Evolutionary conservation across 1,139 yeast species (phyloP), one percentile per base, ranked within the genome.

Genomic region (Magnusiomyces sp.): DNA sequence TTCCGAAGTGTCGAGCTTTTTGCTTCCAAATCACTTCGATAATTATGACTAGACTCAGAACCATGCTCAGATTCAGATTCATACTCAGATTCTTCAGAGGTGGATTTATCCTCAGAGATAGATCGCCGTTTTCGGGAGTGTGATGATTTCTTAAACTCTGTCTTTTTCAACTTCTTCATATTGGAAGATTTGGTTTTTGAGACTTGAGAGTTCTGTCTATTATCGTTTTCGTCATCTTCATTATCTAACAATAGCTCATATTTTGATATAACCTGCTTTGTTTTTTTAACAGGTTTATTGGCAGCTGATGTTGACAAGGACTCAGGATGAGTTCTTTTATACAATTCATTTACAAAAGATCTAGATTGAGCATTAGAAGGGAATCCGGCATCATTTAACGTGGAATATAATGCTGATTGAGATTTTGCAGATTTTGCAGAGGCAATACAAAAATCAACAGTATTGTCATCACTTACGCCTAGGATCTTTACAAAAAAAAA

Each of bases 391-490:
- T 55, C 57, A 7, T 49, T 56, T 46, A 66, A 51, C n/a, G 59
- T 59, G 14, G 38, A 29, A 13, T 50, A 54, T 46, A 66, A 53
- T 31, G 59, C 54, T 2, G 41, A 44, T 2, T 54, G 50, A 2
- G 59, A 54, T 33, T 57, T 58, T 19, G 67, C 58, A 4, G 64
- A 48, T 45, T 55, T 53, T 19, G 66, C 67, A n/a, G 65, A 52
- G 5, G 63, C 63, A 27, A 61, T 49, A 47, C 66, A 63, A 43
- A 56, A 62, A 32, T 61, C 66, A 29, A 62, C 63, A 5, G 62
- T 54, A 11, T 59, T 54, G 43, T 63, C 67, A 52, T 63, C 67
- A 23, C 58, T 54, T 2, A 62, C 62, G 1, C 66, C 67, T 40
- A 60, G 49, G 31, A 61, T 47, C 50, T 49, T n/a, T 19, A 29